Evolutionary conservation across 2,329 filamentous ascomycete species (phyloP).

Genomic region (Annulohypoxylon truncatum): DNA sequence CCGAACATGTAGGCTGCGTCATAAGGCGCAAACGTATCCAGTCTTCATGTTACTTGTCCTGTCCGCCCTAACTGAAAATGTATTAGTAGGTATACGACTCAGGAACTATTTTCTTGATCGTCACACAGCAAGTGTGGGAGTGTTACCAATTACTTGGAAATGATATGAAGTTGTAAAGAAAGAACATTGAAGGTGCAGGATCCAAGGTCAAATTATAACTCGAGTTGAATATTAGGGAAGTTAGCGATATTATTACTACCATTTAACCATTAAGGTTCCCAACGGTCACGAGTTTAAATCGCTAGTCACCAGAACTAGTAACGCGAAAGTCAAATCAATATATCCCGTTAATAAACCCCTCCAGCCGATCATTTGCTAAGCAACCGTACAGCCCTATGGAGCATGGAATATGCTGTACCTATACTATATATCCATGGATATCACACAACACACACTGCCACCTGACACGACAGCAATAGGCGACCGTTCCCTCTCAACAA

Average conservation of each 20-base stretch:
- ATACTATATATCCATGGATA: no score
- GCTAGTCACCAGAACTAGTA: slow-evolving; percentile 26
- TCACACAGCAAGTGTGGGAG: background rate
- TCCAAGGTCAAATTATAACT: background rate
- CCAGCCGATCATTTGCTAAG: slow-evolving; percentile 16
- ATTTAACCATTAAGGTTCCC: slow-evolving; percentile 1
- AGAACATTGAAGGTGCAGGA: background rate
- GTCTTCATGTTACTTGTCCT: slow-evolving; percentile 28
- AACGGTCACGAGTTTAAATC: slow-evolving; percentile 17
- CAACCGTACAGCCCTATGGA: slow-evolving; percentile 6
- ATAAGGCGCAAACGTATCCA: slow-evolving; percentile 32
- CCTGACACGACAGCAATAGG: background rate
- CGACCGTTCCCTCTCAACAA: slow-evolving; percentile 25
- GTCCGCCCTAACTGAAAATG: slow-evolving; percentile 22
- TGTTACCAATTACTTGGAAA: background rate
- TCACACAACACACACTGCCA: background rate
- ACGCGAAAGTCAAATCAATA: slow-evolving; percentile 21
- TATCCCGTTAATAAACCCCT: slow-evolving; percentile 20
- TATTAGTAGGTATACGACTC: slow-evolving; percentile 22
- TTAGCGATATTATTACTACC: background rate
- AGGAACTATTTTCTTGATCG: slow-evolving; percentile 4
- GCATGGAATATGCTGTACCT: background rate
- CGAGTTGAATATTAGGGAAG: background rate
- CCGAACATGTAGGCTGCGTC: slow-evolving; percentile 31
- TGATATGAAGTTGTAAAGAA: background rate